phyloP scores from a whole-genome alignment of 2,329 filamentous ascomycete species.

The Clarireedia sp. region DNA sequence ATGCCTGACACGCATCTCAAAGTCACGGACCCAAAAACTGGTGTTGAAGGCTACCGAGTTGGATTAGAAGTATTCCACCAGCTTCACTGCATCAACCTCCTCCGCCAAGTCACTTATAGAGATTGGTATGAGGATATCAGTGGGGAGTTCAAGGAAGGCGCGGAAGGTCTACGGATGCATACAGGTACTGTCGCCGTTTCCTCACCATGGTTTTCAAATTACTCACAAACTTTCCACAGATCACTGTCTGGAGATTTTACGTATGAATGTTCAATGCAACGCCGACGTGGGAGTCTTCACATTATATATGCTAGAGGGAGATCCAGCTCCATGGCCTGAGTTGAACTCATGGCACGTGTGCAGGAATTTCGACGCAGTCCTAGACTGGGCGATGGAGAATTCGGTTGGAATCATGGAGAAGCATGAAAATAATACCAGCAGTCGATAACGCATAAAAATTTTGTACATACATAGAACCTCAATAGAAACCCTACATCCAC shows the following conservation, averaged over 20 bases:
- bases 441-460: background rate
- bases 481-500: background rate
- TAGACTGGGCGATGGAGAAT: constrained; percentile 44
- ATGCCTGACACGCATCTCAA: constrained; percentile 42
- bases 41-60: constrained; percentile 50
- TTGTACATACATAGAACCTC: background rate
- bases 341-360: constrained; percentile 47
- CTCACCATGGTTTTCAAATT: background rate
- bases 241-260: constrained; percentile 46
- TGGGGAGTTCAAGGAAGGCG: constrained; percentile 40
- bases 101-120: constrained; percentile 40
- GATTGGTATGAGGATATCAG: constrained; percentile 41
- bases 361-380: constrained; percentile 44
- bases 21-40: constrained; percentile 47
- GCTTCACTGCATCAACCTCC: constrained; percentile 32
- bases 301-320: constrained; percentile 38
- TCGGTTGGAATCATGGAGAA: constrained; percentile 34
- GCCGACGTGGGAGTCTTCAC: constrained; percentile 47
- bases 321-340: constrained; percentile 45
- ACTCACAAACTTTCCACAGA: constrained; percentile 25
- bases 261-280: constrained; percentile 47
- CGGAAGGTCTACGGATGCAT: constrained; percentile 37
- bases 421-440: constrained; percentile 12
- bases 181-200: constrained; percentile 13
- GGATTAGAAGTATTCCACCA: constrained; percentile 38